Base-by-base conservation (phyloP, 768 basidiomycete species). In the Trametes cubensis region DNA sequence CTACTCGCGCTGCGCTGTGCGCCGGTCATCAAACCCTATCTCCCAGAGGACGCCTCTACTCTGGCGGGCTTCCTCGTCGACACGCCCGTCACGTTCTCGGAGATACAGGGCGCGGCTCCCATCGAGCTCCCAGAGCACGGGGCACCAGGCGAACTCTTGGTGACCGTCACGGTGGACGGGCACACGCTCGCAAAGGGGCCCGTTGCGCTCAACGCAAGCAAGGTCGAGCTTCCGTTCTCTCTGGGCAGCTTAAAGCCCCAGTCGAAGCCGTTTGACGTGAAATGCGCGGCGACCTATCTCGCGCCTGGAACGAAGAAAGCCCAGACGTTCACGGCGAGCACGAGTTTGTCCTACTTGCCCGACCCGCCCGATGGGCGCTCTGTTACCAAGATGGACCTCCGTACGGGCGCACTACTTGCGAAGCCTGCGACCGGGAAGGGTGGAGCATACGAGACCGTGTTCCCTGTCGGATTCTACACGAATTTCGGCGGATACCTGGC, bases 381-480 rank as follows among this genome's bases (percentile, higher is more conserved):
- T 4, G 78, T 81, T 26, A 81, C 81, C 1, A 83, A 83, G 69
- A 76, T 80, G 13, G 83, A 84, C 61, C 55, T 77, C 63, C 74
- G 79, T 25, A 80, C 80, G 0, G 82, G 81, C 1, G 75, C 76
- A 8, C 64, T 83, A 44, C 73, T 81, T 67, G 74, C 73, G 4
- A 78, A 78, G 53, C 75, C 74, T 59, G 67, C 67, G 0, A 70
- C 57, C 8, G 66, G 67, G 6, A 57, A 51, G 11, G 60, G 50
- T 0, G 71, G 65, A 8, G 28, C 48, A 2, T 75, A 73, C 62
- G 68, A 77, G 62, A 74, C 80, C 0, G 72, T 87, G 14, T 71
- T 92, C 59, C 89, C 92, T 0, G 81, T 90, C 47, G 90, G 90
- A 0, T 93, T 89, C 72, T 92, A 90, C 66, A 85, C 89, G 0